phyloP scores from a whole-genome alignment of 805 yeast species.

The Candida corydali region DNA sequence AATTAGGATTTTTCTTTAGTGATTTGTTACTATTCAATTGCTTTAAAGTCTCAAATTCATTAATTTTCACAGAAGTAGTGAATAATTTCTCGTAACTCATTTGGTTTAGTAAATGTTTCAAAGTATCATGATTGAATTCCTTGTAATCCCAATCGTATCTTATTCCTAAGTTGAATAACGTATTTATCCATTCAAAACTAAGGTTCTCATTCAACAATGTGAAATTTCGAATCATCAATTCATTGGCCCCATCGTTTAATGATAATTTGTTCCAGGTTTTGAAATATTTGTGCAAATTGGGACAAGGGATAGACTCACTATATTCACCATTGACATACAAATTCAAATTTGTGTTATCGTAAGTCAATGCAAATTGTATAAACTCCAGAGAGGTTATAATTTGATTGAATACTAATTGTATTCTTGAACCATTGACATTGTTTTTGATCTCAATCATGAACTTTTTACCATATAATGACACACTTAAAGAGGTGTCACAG shows the following conservation, averaged over 20 bases:
- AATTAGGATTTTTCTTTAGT: neutral
- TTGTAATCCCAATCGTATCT: constrained; percentile 48
- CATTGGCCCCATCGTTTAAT: constrained; percentile 25
- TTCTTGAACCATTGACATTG: constrained; percentile 18
- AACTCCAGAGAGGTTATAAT: constrained; percentile 16
- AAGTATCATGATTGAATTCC: constrained; percentile 29
- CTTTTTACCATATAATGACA: constrained; percentile 26
- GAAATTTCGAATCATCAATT: constrained; percentile 33
- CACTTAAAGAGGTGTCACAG: constrained; percentile 20
- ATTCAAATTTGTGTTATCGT: constrained; percentile 36
- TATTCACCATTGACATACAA: constrained; percentile 49
- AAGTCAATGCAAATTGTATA: constrained; percentile 30
- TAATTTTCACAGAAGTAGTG: constrained; percentile 28
- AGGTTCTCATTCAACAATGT: constrained; percentile 33
- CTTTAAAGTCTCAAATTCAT: constrained; percentile 17
- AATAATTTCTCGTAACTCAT: constrained; percentile 35
- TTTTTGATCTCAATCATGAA: constrained; percentile 26
- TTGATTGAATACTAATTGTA: constrained; percentile 33
- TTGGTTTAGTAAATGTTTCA: constrained; percentile 38
- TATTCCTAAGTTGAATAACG: constrained; percentile 41
- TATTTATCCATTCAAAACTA: constrained; percentile 48
- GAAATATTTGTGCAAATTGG: constrained; percentile 23
- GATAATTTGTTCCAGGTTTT: constrained; percentile 33
- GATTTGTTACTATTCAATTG: constrained; percentile 3
- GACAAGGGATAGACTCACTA: constrained; percentile 39